Percentiles rank a stretch among this genome's conserved stretches.
These are phyloP conservation scores for Beta vulgaris DNA, from an alignment of 148 eudicot species.

Conservation along the genomic window DNA sequence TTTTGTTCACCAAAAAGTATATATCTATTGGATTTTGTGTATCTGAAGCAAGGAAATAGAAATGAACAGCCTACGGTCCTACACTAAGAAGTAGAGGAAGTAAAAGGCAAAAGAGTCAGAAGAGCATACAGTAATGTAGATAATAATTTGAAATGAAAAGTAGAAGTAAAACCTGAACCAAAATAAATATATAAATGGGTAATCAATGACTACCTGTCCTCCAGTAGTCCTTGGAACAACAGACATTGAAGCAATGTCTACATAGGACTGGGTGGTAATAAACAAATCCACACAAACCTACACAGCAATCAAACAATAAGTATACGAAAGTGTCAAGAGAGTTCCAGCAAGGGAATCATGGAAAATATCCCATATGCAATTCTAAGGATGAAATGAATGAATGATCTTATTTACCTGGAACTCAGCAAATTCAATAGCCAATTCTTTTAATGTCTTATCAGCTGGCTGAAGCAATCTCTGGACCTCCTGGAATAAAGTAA, in stretches of 20 bases:
- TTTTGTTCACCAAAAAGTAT: background rate
- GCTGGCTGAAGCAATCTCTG: slow-evolving; percentile 82
- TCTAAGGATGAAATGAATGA: background rate
- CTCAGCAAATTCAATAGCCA: slow-evolving; percentile 94
- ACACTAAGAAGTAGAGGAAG: background rate
- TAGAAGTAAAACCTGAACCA: background rate
- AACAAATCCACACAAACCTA: slow-evolving; percentile 96
- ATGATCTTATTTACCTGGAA: slow-evolving; percentile 53
- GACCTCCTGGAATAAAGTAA: slow-evolving; percentile 55
- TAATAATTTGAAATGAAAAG: background rate
- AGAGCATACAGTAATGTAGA: background rate
- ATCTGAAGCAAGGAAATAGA: background rate
- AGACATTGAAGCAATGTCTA: slow-evolving; percentile 88
- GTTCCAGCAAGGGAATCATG: background rate
- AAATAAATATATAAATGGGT: background rate
- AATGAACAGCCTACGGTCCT: background rate
- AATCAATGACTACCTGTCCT: slow-evolving; percentile 68
- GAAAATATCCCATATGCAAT: background rate
- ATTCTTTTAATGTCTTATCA: slow-evolving; percentile 77
- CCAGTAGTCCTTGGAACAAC: slow-evolving; percentile 94
- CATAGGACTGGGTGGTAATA: slow-evolving; percentile 80
- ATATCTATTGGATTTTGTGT: background rate
- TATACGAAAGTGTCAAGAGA: background rate
- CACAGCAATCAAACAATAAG: slow-evolving; percentile 14
- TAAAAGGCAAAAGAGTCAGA: background rate